Base-by-base conservation (phyloP, 371 early-diverging fungal species). In the Umbelopsis sp. region DNA sequence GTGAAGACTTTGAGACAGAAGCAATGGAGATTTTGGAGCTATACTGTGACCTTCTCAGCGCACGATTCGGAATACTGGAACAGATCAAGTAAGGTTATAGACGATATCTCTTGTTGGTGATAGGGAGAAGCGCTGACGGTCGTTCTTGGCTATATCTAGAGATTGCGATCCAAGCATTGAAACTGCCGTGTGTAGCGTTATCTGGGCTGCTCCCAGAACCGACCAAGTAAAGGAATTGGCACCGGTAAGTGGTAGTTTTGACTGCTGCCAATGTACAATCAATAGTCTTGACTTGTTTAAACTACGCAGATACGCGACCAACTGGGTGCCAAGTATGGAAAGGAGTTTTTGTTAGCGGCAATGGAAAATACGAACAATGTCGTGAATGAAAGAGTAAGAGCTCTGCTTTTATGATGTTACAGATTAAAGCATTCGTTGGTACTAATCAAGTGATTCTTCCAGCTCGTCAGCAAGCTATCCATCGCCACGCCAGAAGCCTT, bases 1-100 rank as follows among this genome's bases (percentile, higher is more conserved):
- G 95, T 8, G 96, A 98, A 74, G 98, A 98, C 79, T 87, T 91
- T 63, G 80, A 86, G 66, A 84, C 91, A 44, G 98, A 98, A 75
- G 97, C 94, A 7, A 72, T 97, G 84, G 98, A 98, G 78, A 92
- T 94, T 41, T 75, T 97, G 50, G 95, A 96, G 73, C 86, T 96
- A 20, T 94, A 93, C 68, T 94, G 95, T 72, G 97, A 98, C 73
- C 77, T 94, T 37, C 77, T 98, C 35, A 76, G 92, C 44, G 94
- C 97, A 8, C 90, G 97, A 3, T 94, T 93, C 71, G 97, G 95
- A 0, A 78, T 96, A 32, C 63, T 98, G 38, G 96, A 96, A 69
- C 85, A 89, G 70, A 83, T 91, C 81, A 90, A 87, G 92, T 91
- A 87, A 45, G 80, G 65, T n/a, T 10, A 41, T 41, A 41, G 7